These are phyloP conservation scores for Geranium brycei DNA, from an alignment of 345 rosid species.

Conservation along the genomic window DNA sequence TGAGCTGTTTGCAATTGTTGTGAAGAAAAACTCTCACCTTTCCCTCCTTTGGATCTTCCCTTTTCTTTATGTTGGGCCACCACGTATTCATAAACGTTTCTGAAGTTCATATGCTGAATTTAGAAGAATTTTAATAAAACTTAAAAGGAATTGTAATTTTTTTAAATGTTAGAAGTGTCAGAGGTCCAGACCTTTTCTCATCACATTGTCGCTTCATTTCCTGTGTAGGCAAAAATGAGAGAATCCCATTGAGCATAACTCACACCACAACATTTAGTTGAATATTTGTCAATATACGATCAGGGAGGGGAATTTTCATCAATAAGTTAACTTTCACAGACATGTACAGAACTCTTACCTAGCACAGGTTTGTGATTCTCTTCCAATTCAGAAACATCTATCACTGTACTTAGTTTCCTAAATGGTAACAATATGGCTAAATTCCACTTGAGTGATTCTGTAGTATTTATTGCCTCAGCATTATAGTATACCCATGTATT, in stretches of 20 bases:
- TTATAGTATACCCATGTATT: background rate
- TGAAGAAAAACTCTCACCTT: conserved; percentile 41
- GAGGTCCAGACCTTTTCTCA: conserved; percentile 60
- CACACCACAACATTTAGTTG: background rate
- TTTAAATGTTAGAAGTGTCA: conserved; percentile 1
- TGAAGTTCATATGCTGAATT: conserved; percentile 26
- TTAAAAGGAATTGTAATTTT: conserved; percentile 7
- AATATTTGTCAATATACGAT: too few species aligned
- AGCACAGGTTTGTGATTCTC: background rate
- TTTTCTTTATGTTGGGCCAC: conserved; percentile 65
- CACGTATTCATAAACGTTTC: conserved; percentile 66
- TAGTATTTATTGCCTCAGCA: background rate
- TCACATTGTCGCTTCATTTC: conserved; percentile 98
- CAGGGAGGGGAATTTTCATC: background rate
- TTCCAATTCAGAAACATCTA: too few species aligned
- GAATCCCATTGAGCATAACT: conserved; percentile 9
- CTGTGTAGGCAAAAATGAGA: conserved; percentile 31
- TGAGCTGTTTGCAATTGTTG: conserved; percentile 62
- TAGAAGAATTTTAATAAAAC: conserved; percentile 10
- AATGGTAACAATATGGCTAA: too few species aligned
- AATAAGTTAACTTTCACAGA: background rate
- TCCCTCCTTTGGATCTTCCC: conserved; percentile 62
- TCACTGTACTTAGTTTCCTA: background rate
- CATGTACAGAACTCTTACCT: background rate
- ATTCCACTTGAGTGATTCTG: background rate